A percentile compares a stretch with the other conserved stretches of the same genome.
phyloP scores from a whole-genome alignment of 192 early-diverging fungal species.

The Backusella tarrabulga region DNA sequence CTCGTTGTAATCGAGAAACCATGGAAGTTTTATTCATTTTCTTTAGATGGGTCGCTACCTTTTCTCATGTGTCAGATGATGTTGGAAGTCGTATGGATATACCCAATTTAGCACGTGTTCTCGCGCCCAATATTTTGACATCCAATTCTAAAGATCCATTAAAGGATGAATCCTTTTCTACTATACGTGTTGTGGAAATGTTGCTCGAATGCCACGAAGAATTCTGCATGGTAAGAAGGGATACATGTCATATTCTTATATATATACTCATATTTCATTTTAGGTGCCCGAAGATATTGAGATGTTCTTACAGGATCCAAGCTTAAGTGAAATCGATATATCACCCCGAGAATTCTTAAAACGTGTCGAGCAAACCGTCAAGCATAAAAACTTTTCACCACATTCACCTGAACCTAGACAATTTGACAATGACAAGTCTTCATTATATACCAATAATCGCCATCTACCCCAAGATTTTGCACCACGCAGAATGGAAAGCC shows the following conservation, averaged over 20 bases:
- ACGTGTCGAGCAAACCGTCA: constrained; percentile 21
- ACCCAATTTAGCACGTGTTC: constrained; percentile 88
- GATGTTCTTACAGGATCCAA: constrained; percentile 25
- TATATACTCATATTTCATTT: not conserved
- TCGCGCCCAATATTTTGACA: constrained; percentile 92
- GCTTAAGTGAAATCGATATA: constrained; percentile 22
- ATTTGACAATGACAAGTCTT: not conserved
- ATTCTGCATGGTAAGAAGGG: constrained; percentile 58
- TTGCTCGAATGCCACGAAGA: constrained; percentile 62
- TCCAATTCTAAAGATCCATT: constrained; percentile 80
- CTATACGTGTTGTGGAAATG: constrained; percentile 65
- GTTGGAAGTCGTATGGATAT: constrained; percentile 91
- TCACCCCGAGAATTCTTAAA: constrained; percentile 26
- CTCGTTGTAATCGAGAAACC: constrained; percentile 87
- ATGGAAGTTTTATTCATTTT: constrained; percentile 87
- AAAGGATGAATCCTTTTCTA: constrained; percentile 72
- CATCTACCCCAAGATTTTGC: not conserved
- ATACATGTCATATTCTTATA: not conserved
- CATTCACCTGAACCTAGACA: not conserved
- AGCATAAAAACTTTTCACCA: constrained; percentile 11
- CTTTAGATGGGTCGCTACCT: constrained; percentile 80
- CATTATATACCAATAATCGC: constrained; percentile 15
- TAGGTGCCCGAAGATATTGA: constrained; percentile 26
- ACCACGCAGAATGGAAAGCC: constrained; percentile 15
- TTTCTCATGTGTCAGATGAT: constrained; percentile 67